These are phyloP conservation scores for Penicillium paradoxum DNA, from an alignment of 495 filamentous ascomycete genomes.

Conservation along the genomic window DNA sequence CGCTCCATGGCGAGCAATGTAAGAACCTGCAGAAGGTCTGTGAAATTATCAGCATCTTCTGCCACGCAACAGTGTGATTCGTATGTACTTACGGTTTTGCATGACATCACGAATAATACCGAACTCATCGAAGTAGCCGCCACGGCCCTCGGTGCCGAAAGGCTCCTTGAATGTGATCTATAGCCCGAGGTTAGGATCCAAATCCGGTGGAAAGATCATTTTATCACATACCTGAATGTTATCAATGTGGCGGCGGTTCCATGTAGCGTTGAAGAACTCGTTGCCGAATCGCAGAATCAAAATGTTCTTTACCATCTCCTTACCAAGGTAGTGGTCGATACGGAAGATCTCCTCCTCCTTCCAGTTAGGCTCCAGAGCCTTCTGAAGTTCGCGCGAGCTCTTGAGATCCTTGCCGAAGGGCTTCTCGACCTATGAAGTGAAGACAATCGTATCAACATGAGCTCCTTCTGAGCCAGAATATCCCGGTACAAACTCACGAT, in stretches of 20 bases:
- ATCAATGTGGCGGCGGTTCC: constrained; percentile 99
- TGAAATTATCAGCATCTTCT: constrained; percentile 18
- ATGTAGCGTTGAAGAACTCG: constrained; percentile 97
- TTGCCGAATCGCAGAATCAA: constrained; percentile 97
- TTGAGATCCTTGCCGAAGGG: constrained; percentile 96
- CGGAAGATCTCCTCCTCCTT: constrained; percentile 99
- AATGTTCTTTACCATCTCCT: constrained; percentile 99
- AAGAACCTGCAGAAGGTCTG: constrained; percentile 88
- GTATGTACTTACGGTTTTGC: constrained; percentile 67
- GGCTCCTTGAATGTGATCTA: constrained; percentile 99
- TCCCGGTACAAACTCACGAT: constrained; percentile 60
- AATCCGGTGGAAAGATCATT: background rate
- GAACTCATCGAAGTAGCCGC: constrained; percentile 99
- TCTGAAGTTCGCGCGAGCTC: constrained; percentile 91
- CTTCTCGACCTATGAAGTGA: constrained; percentile 77
- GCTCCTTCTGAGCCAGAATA: background rate
- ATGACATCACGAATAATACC: constrained; percentile 99
- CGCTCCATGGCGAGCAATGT: constrained; percentile 98
- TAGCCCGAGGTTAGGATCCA: constrained; percentile 1
- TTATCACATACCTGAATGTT: constrained; percentile 63
- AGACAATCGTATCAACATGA: background rate
- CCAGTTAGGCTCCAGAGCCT: constrained; percentile 95
- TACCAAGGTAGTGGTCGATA: constrained; percentile 98
- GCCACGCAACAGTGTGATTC: background rate
- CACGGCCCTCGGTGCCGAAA: constrained; percentile 98